phyloP scores from a whole-genome alignment of 441 rosid genomes.

The Mallotus repandus region DNA sequence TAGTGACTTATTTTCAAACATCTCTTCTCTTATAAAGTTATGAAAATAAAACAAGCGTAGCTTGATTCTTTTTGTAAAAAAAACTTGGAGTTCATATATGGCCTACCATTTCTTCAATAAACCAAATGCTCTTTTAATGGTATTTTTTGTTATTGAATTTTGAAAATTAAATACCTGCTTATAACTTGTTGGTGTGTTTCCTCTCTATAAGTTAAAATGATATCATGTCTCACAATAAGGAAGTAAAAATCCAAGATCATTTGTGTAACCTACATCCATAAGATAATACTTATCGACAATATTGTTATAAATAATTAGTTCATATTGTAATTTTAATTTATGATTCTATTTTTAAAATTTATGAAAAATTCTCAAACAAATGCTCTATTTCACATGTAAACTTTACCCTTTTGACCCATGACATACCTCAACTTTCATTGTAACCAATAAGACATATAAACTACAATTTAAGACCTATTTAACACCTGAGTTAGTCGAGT shows the following conservation, averaged over 20 bases:
- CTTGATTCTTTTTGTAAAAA: background rate
- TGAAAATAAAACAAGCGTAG: background rate
- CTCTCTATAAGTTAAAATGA: background rate
- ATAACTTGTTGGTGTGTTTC: background rate
- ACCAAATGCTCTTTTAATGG: background rate
- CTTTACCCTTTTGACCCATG: no score
- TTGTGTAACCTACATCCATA: background rate
- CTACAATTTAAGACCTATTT: no score
- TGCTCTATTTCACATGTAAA: no score
- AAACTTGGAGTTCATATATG: background rate
- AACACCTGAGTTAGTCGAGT: no score
- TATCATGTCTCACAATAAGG: background rate
- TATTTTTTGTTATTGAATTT: background rate
- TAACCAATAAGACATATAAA: no score
- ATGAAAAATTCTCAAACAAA: no score
- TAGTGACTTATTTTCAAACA: background rate
- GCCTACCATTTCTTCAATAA: background rate
- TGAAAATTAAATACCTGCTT: background rate
- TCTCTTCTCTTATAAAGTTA: background rate
- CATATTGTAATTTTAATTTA: no score
- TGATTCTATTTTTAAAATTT: no score
- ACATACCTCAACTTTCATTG: no score
- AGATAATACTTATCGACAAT: background rate
- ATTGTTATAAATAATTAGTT: no score
- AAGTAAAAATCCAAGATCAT: no score